Evolutionary conservation across 441 rosid genomes (phyloP).

Genomic region (Dalechampia spathulata): DNA sequence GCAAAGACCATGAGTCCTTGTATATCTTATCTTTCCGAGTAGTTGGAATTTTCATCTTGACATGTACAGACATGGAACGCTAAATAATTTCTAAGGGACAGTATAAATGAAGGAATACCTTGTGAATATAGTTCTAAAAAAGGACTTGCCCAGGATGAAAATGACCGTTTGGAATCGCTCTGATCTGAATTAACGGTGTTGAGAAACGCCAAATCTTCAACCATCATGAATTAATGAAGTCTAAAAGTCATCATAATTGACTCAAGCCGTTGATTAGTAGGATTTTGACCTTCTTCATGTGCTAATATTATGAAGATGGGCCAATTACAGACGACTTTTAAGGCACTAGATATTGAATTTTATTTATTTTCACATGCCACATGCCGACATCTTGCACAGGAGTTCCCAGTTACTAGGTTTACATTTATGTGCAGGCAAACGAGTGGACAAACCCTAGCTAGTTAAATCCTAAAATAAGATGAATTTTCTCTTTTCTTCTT

Average conservation of each 20-base stretch:
- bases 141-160: not conserved
- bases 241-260: conserved; percentile 7
- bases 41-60: too few relatives aligned
- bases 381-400: too few relatives aligned
- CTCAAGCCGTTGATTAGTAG: conserved; percentile 1
- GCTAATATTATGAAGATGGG: not conserved
- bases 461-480: not conserved
- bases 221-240: conserved; percentile 2
- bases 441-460: not conserved
- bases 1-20: not conserved
- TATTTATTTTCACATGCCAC: too few relatives aligned
- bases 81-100: not conserved
- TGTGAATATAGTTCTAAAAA: not conserved
- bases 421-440: not conserved
- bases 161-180: not conserved
- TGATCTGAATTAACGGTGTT: too few relatives aligned
- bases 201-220: not conserved
- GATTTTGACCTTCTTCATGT: not conserved
- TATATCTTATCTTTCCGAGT: not conserved
- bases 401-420: too few relatives aligned
- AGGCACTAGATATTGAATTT: too few relatives aligned
- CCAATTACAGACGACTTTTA: not conserved
- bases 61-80: not conserved
- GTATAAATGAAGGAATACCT: not conserved
- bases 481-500: not conserved